Base-by-base conservation (phyloP, 2,329 filamentous ascomycete species). In the Penicillium sp. region DNA sequence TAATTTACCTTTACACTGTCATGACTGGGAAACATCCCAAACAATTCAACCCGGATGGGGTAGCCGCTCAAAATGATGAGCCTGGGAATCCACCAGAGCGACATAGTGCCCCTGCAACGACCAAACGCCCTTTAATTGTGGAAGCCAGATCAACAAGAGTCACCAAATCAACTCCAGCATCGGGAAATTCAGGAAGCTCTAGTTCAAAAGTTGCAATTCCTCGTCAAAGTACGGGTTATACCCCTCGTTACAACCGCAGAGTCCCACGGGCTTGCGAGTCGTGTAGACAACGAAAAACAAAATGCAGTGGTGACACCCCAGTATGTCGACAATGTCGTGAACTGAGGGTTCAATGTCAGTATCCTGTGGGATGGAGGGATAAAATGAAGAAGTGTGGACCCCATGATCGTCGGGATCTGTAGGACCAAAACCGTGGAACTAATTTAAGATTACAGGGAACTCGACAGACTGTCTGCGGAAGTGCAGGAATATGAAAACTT, bases 281-380 rank as follows among this genome's bases (percentile, higher is more conserved):
- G 33, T 76, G 74, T 60, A 68, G 74, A 50, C 68, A 70, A 51
- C 66, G 72, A n/a, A 76, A 76, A 62, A 75, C 72, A 47, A 76
- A 75, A 65, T 76, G 74, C 63, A 71, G 70, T 55, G 50, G 74
- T 11, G 74, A 75, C 54, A 68, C 68, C 5, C 74, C 74, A 8
- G 61, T 68, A 24, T 76, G 74, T 58, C 63, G 68, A 44, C 72
- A 75, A 47, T 76, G 74, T 58, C 65, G 69, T 26, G 73, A 76
- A 47, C 57, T 73, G 33, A 68, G 70, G 29, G 68, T 71, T 24
- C 55, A 59, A 7, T 76, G 74, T 58, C 67, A 66, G 42, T 76
- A 76, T 51, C 73, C 72, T 2, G 72, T 71, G 54, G 73, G 73
- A 42, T 75, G 74, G 65, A 67, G 73, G 57, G 75, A 76, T 46